Base-by-base conservation (phyloP, 352 stramenopile species). In the Thalassiosira livingstoniorum region DNA sequence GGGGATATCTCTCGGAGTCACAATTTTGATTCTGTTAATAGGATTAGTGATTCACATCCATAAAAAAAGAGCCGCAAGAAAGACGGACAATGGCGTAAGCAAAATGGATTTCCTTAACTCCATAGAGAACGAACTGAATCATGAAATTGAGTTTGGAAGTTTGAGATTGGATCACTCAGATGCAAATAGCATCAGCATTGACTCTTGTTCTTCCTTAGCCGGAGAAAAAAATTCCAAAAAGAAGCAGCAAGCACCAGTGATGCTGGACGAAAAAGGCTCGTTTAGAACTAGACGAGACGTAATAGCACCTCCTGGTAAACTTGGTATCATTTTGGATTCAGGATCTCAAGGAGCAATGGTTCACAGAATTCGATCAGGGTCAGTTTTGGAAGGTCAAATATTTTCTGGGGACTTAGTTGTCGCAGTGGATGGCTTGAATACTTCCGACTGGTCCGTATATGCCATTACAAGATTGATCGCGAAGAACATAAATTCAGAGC, bases 251-350 rank as follows among this genome's bases (percentile, higher is more conserved):
- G 10, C 23, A 29, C 5, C 23, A 5, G 51, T 23, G 4, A 47
- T 23, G 25, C 35, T 27, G 42, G 42, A 63, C 27, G 18, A 57
- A 42, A 64, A 72, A 53, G 15, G 13, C 58, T n/a, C n/a, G n/a
- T n/a, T n/a, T n/a, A n/a, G n/a, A n/a, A n/a, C n/a, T n/a, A n/a
- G 58, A 4, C 29, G 61, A 23, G 51, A 80, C 55, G 57, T 87
- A 10, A 61, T 85, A 34, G 90, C 87, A 64, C 87, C 90, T 23
- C 42, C 83, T 7, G 90, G 90, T 31, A 93, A 91, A 65, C 66
- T 92, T 21, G 90, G 90, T 1, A 82, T 94, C 76, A 78, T 91
- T 7, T 86, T 92, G 77, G 87, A 92, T 64, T 84, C 78, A 15
- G 83, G 80, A 11, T 35, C 86, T 27, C 53, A 86, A 58, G 83